These are phyloP conservation scores for Bocquillonia castaneifolia DNA, from an alignment of 441 rosid species.

Conservation along the genomic window DNA sequence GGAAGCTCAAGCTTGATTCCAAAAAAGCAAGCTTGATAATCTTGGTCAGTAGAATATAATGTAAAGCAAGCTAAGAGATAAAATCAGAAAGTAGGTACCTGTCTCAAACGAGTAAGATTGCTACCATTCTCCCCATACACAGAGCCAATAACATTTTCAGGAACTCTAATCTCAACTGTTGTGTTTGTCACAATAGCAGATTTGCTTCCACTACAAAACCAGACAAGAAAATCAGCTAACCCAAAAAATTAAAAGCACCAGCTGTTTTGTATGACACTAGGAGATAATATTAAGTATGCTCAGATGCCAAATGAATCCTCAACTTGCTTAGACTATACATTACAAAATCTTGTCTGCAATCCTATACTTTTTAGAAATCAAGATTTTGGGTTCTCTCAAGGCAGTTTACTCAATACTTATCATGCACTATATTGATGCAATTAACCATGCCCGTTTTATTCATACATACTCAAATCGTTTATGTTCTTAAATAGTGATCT, in stretches of 20 bases:
- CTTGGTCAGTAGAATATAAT: background rate
- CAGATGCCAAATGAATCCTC: background rate
- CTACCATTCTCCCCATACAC: conserved; percentile 77
- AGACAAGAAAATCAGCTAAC: conserved; percentile 20
- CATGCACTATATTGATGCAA: background rate
- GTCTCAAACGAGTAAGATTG: conserved; percentile 73
- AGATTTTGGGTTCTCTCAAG: background rate
- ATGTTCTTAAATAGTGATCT: too few relatives aligned
- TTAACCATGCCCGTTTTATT: too few relatives aligned
- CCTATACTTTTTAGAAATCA: background rate
- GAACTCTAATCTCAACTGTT: conserved; percentile 73
- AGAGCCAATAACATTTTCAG: conserved; percentile 60
- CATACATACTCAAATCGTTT: too few relatives aligned
- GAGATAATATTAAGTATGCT: background rate
- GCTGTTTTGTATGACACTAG: background rate
- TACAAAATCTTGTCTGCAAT: background rate
- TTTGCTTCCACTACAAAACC: conserved; percentile 58
- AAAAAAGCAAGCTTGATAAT: background rate
- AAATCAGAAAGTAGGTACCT: conserved; percentile 39
- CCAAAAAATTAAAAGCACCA: background rate
- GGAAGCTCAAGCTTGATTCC: background rate
- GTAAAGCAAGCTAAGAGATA: background rate
- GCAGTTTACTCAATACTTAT: background rate
- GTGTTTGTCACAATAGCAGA: conserved; percentile 80
- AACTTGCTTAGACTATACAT: background rate